These are phyloP conservation scores for Geotrichum phurueaensis DNA, from an alignment of 1,139 yeast species.

Conservation along the genomic window DNA sequence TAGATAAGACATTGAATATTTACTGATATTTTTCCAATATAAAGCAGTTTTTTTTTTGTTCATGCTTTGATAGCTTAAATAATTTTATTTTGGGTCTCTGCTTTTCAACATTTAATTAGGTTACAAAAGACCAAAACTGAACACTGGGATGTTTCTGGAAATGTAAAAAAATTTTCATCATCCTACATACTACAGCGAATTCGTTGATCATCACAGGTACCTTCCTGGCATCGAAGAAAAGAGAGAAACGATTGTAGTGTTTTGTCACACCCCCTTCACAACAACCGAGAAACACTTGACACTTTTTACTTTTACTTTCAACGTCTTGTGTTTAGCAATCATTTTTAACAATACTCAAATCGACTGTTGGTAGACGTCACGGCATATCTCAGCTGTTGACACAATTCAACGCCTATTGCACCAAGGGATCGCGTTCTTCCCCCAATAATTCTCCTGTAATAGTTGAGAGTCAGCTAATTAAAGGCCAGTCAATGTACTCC, in stretches of 20 bases:
- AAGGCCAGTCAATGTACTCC: background rate
- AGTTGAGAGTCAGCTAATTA: background rate
- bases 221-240: background rate
- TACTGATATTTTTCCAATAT: background rate
- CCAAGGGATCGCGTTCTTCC: background rate
- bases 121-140: background rate
- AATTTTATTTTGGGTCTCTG: background rate
- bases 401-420: background rate
- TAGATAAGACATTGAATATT: background rate
- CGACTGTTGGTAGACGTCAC: slow-evolving; percentile 1
- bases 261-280: background rate
- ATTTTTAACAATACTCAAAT: background rate
- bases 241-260: background rate
- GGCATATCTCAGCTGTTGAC: slow-evolving; percentile 10
- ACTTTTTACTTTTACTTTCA: background rate
- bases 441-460: background rate
- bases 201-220: background rate
- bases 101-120: background rate
- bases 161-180: background rate
- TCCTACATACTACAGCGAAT: background rate
- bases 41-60: background rate
- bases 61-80: too few relatives aligned
- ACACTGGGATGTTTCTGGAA: background rate
- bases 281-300: background rate
- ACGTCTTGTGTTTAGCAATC: slow-evolving; percentile 1